Evolutionary conservation across 192 early-diverging fungal genomes (phyloP), one percentile per base, ranked within the genome.

Genomic region (Neocallimastix lanati): DNA sequence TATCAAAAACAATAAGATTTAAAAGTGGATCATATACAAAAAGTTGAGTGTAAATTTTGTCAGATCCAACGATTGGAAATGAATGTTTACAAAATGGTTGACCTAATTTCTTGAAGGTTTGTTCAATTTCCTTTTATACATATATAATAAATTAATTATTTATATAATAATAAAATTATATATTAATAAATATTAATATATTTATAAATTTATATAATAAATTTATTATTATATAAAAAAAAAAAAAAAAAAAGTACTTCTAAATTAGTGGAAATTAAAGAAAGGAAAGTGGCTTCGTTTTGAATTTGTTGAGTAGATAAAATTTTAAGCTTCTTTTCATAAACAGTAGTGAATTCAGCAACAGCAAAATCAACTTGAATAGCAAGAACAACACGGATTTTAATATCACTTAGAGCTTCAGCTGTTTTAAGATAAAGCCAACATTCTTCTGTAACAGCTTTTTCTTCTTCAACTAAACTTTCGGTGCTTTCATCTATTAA

Each of bases 21-120:
- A 92, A 92, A 76, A 95, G 83, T 29, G 96, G 94, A 83, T 97
- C 95, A 30, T 86, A 88, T 0, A 88, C 81, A 77, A 88, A 89
- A 29, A 91, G 80, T 77, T 84, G 82, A 67, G 50, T 67, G 9
- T 67, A 67, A 67, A 67, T 67, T 11, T 67, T 67, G 11, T 67
- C 50, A 2, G 50, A 67, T n/a, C 25, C 50, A 27, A 27, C 25
- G 11, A 67, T 67, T 67, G 50, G 50, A 25, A 67, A 67, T 1
- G 50, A 67, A 67, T 67, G 50, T 67, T 67, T 67, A 67, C 50
- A 67, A 25, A 67, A 67, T 67, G 50, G 50, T n/a, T 67, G 50
- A 27, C 50, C 50, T n/a, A 67, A 27, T n/a, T 67, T 67, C 11
- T 67, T 67, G 25, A 67, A 67, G 0, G 50, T 67, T 67, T 25